These are phyloP conservation scores for Penicillium coffeae DNA, from an alignment of 495 filamentous ascomycete genomes.

Conservation along the genomic window DNA sequence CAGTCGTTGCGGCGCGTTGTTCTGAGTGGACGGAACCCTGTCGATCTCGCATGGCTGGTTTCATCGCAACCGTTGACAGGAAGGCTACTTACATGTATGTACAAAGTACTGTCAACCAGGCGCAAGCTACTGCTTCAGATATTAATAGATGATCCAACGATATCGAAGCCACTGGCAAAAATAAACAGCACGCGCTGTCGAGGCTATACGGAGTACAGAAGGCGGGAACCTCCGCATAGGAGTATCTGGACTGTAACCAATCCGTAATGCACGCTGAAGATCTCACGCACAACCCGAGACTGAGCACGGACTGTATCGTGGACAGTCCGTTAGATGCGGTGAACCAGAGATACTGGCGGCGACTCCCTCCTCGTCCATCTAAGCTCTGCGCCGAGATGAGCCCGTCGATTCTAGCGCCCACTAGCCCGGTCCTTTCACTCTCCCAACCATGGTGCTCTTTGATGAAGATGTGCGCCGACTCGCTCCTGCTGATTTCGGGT, in stretches of 20 bases:
- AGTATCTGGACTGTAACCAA: not conserved
- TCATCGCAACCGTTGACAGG: too few species aligned
- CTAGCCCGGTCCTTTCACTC: constrained; percentile 13
- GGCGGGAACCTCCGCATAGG: constrained; percentile 2
- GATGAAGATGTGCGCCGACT: constrained; percentile 24
- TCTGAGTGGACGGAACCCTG: too few species aligned
- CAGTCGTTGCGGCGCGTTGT: not conserved
- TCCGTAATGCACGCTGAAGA: constrained; percentile 1
- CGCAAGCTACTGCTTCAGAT: too few species aligned
- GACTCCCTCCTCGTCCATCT: constrained; percentile 15
- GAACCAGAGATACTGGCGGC: constrained; percentile 7
- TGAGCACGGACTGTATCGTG: constrained; percentile 5
- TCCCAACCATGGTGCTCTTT: constrained; percentile 28
- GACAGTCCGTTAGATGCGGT: constrained; percentile 17
- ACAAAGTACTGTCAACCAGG: too few species aligned
- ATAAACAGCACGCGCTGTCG: too few species aligned
- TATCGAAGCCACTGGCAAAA: too few species aligned
- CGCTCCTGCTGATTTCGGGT: constrained; percentile 2
- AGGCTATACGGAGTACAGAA: not conserved
- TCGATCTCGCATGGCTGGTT: not conserved
- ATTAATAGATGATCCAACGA: too few species aligned
- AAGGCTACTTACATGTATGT: too few species aligned
- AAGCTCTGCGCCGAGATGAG: constrained; percentile 18
- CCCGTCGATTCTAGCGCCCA: constrained; percentile 22
- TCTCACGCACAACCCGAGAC: not conserved